Evolutionary conservation across 805 yeast genomes (phyloP).

Genomic region (Candida sphagnicola): DNA sequence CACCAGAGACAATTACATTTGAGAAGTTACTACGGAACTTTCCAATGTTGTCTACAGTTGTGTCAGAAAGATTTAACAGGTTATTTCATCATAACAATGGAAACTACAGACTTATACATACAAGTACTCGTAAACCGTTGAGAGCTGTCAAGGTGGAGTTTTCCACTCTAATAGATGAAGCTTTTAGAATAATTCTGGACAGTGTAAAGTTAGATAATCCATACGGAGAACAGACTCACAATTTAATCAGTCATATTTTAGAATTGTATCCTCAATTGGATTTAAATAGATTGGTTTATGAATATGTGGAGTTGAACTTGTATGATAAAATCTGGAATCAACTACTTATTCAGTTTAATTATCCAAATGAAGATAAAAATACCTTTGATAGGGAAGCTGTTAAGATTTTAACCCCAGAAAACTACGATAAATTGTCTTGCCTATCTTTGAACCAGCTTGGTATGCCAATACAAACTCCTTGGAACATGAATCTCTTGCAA

Average conservation of each 20-base stretch:
- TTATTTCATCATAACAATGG: conserved; percentile 40
- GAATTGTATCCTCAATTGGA: conserved; percentile 38
- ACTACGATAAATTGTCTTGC: conserved; percentile 32
- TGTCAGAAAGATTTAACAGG: conserved; percentile 33
- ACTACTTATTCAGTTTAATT: conserved; percentile 30
- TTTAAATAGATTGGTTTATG: conserved; percentile 53
- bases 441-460: conserved; percentile 52
- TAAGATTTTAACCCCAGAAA: conserved; percentile 22
- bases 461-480: conserved; percentile 36
- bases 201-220: conserved; percentile 30
- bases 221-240: conserved; percentile 28
- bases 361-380: conserved; percentile 16
- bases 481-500: conserved; percentile 32
- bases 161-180: conserved; percentile 28
- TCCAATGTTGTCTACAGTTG: conserved; percentile 37
- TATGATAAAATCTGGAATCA: conserved; percentile 65
- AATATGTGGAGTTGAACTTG: conserved; percentile 67
- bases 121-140: conserved; percentile 23
- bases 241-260: conserved; percentile 26
- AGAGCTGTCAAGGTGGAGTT: conserved; percentile 26
- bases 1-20: conserved; percentile 20
- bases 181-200: conserved; percentile 34
- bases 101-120: conserved; percentile 26
- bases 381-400: conserved; percentile 21
- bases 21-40: conserved; percentile 34